These are phyloP conservation scores for Plasmodium knowlesi DNA, from an alignment of 169 alveolate species.

Conservation along the genomic window DNA sequence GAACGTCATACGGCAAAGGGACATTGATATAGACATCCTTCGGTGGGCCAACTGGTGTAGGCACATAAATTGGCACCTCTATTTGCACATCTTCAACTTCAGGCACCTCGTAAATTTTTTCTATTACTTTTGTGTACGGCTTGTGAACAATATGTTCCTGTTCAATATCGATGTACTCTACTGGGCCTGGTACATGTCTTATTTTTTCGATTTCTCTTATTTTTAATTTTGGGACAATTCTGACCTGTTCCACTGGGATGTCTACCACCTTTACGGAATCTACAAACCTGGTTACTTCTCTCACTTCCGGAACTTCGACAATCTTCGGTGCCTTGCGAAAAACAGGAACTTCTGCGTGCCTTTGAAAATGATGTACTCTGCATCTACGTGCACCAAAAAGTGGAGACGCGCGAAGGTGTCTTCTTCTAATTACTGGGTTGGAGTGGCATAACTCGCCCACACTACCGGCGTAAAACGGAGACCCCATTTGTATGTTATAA, in stretches of 20 bases:
- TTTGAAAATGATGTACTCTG: slow-evolving; percentile 20
- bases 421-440: slow-evolving; percentile 17
- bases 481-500: slow-evolving; percentile 29
- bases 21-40: slow-evolving; percentile 42
- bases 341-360: slow-evolving; percentile 40
- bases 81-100: slow-evolving; percentile 74
- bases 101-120: slow-evolving; percentile 77
- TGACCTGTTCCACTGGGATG: slow-evolving; percentile 78
- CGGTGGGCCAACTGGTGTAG: slow-evolving; percentile 75
- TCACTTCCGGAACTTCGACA: slow-evolving; percentile 80
- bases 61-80: slow-evolving; percentile 74
- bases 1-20: slow-evolving; percentile 71
- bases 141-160: slow-evolving; percentile 75
- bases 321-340: slow-evolving; percentile 61
- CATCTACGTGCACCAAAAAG: slow-evolving; percentile 29
- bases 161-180: slow-evolving; percentile 76
- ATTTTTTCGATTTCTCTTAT: slow-evolving; percentile 77
- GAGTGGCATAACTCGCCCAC: slow-evolving; percentile 4
- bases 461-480: slow-evolving; percentile 12
- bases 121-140: slow-evolving; percentile 62
- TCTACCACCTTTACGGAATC: slow-evolving; percentile 72
- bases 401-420: slow-evolving; percentile 1
- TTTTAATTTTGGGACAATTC: slow-evolving; percentile 76
- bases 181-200: slow-evolving; percentile 80
- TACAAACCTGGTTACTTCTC: slow-evolving; percentile 73